Evolutionary conservation across 108 stramenopile species (phyloP), one percentile per base, ranked within the genome.

Genomic region (Cylindrotheca fusiformis): DNA sequence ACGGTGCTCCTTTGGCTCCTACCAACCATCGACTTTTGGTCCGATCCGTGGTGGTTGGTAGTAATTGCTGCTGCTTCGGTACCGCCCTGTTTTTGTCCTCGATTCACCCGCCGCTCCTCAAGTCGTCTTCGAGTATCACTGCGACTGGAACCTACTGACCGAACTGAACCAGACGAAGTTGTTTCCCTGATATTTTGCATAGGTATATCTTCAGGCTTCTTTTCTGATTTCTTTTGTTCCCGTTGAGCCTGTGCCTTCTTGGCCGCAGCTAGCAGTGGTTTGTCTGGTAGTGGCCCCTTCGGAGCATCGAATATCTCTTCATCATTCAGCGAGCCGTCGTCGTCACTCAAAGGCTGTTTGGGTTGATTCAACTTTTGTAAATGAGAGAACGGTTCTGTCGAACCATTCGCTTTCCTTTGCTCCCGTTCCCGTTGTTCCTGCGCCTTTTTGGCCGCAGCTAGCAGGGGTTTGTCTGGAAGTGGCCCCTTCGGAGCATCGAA

Each of bases 401-500:
- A 19, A 10, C 6, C 6, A 8, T 52, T 55, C 26, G 14, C 57
- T 41, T 32, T 3, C 8, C 36, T 3, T 41, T 32, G 27, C 8
- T 25, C 54, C 23, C 17, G 4, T 6, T 58, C 23, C 6, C 27
- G 27, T 29, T 55, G 12, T 55, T 55, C 25, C 47, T 46, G 3
- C 4, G 60, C 60, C 48, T 61, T 61, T 26, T 49, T 12, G 3
- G 60, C 60, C 8, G 61, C 61, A 2, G 61, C 49, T 20, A 62
- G 19, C 61, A 62, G 26, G 18, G 61, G 61, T 27, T 50, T 49
- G 25, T 17, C 18, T 4, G 49, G 48, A 30, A 23, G 25, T 6
- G 61, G 48, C 2, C 58, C 58, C 48, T 62, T 62, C 14, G 61
- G 61, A 1, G 61, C 61, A 50, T 62, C 61, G 30, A 62, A 62